phyloP scores from a whole-genome alignment of 164 flowering plant species.

The Magnolia kwangsiensis region DNA sequence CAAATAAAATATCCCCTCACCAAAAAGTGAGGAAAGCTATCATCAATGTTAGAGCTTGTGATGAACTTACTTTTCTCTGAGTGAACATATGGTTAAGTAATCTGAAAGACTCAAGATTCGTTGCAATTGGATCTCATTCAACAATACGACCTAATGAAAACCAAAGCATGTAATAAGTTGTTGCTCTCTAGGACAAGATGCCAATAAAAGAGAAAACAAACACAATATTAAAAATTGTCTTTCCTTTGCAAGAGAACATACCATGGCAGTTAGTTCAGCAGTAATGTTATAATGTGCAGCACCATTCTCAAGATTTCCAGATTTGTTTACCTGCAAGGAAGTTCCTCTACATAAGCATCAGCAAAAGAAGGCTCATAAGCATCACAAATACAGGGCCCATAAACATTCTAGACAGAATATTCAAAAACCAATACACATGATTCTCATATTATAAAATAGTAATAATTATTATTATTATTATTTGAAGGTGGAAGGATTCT shows the following conservation, averaged over 20 bases:
- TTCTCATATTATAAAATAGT: too few relatives aligned
- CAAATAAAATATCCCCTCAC: neutral
- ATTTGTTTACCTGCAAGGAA: constrained; percentile 56
- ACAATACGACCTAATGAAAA: constrained; percentile 42
- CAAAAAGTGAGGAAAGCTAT: neutral
- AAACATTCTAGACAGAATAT: neutral
- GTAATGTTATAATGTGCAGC: constrained; percentile 63
- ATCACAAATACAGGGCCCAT: neutral
- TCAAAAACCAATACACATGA: too few relatives aligned
- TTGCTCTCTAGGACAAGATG: neutral
- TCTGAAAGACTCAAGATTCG: constrained; percentile 60
- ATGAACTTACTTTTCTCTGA: constrained; percentile 71
- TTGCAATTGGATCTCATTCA: constrained; percentile 69
- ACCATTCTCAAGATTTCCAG: constrained; percentile 64
- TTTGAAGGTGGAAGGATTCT: too few relatives aligned
- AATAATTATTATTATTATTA: too few relatives aligned
- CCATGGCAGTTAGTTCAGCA: constrained; percentile 57
- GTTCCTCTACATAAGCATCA: neutral
- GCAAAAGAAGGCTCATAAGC: neutral
- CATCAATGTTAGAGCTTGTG: neutral
- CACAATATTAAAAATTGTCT: neutral
- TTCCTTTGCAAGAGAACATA: constrained; percentile 24
- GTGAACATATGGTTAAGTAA: constrained; percentile 42
- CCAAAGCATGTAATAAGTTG: neutral
- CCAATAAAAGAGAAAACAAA: neutral